phyloP scores from a whole-genome alignment of 176 grass and related monocot species.

The Phragmites australis region DNA sequence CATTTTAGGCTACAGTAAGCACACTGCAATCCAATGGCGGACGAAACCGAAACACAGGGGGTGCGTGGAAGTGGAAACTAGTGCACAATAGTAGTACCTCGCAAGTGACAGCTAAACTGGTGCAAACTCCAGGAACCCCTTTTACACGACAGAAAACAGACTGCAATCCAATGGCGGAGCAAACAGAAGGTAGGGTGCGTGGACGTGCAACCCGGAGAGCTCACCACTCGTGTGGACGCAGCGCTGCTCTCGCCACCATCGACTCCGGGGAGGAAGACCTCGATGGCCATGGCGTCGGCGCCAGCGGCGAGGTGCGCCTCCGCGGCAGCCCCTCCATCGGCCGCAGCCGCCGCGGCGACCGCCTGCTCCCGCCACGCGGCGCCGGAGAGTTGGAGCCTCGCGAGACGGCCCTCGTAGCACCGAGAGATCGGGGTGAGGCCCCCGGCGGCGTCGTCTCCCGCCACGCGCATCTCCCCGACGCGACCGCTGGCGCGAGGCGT shows the following conservation, averaged over 20 bases:
- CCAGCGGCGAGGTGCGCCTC: slow-evolving; percentile 62
- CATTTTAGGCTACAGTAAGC: no score
- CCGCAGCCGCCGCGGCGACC: slow-evolving; percentile 59
- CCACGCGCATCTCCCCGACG: background rate
- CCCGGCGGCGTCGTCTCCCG: background rate
- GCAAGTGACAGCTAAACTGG: no score
- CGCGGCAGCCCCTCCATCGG: slow-evolving; percentile 55
- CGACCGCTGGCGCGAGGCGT: background rate
- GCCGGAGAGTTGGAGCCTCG: slow-evolving; percentile 59
- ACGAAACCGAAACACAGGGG: no score
- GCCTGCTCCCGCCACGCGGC: slow-evolving; percentile 62
- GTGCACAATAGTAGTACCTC: no score
- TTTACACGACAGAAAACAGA: background rate
- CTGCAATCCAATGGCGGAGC: background rate
- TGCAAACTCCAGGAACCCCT: no score
- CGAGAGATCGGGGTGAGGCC: slow-evolving; percentile 55
- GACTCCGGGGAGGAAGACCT: slow-evolving; percentile 59
- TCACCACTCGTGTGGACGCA: slow-evolving; percentile 75
- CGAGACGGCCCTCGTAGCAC: slow-evolving; percentile 69
- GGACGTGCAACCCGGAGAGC: background rate
- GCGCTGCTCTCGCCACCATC: slow-evolving; percentile 31
- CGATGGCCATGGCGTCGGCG: slow-evolving; percentile 61
- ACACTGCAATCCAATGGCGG: no score
- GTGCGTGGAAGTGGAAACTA: no score
- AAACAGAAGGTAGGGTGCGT: background rate